Conservation (phyloP, 202 grass and related monocot genomes). For the Schoenoplectus tabernaemontani region DNA sequence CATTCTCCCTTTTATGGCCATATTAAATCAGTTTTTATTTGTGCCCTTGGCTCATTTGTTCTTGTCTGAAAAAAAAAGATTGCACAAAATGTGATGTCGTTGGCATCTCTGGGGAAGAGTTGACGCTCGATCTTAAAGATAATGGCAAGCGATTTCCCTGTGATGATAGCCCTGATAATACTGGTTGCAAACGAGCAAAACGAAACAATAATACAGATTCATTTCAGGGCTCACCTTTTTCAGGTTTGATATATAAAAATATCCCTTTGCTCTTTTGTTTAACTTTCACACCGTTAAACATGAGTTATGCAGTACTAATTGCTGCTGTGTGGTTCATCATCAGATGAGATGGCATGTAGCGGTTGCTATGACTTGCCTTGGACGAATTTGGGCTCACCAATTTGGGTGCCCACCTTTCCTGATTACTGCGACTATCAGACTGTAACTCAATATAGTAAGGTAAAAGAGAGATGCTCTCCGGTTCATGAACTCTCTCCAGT, state of each 20-base stretch:
- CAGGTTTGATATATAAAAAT: constrained; percentile 36
- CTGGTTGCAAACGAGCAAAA: constrained; percentile 44
- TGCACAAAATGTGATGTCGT: constrained; percentile 25
- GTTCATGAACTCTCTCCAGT: constrained; percentile 19
- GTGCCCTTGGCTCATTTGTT: constrained; percentile 20
- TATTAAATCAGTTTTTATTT: background rate
- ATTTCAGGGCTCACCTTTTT: constrained; percentile 14
- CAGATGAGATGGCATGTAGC: constrained; percentile 28
- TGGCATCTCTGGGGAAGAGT: constrained; percentile 23
- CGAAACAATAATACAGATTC: constrained; percentile 29
- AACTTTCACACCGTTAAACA: constrained; percentile 7
- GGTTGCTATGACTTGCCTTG: constrained; percentile 14
- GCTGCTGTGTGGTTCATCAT: constrained; percentile 27
- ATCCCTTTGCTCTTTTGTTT: constrained; percentile 7
- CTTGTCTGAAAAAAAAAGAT: constrained; percentile 28
- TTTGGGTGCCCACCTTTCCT: constrained; percentile 36
- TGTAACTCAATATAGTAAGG: constrained; percentile 14
- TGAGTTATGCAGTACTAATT: constrained; percentile 6
- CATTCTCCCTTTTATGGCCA: background rate
- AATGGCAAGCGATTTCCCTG: constrained; percentile 38
- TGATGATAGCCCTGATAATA: constrained; percentile 38
- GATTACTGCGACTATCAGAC: constrained; percentile 32
- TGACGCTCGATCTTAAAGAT: constrained; percentile 21
- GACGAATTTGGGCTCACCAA: constrained; percentile 19
- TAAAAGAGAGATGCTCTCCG: constrained; percentile 28